Evolutionary conservation across 768 basidiomycete species (phyloP).

Genomic region (Daedaleopsis nitida): DNA sequence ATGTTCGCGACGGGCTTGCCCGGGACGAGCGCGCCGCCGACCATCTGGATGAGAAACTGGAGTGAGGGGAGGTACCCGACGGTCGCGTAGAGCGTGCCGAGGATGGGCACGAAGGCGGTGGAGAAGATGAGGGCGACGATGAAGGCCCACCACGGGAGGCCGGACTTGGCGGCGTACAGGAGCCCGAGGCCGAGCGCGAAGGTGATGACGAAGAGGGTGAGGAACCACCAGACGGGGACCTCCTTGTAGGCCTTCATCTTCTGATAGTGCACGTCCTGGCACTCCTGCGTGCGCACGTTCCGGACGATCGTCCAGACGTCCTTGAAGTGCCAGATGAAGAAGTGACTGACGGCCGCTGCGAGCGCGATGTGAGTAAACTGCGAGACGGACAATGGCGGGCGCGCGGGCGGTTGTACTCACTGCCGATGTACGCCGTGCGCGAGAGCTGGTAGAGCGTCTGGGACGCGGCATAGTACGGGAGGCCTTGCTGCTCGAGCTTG

Average conservation of each 20-base stretch:
- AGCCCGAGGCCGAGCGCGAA: slow-evolving; percentile 55
- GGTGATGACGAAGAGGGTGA: slow-evolving; percentile 40
- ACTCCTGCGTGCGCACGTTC: slow-evolving; percentile 25
- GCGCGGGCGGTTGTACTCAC: background rate
- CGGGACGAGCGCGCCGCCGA: slow-evolving; percentile 50
- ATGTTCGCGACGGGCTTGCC: slow-evolving; percentile 55
- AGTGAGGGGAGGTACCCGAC: slow-evolving; percentile 36
- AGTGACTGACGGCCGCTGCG: slow-evolving; percentile 49
- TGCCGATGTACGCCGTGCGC: slow-evolving; percentile 38
- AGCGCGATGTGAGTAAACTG: too few relatives aligned
- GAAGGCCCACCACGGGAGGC: slow-evolving; percentile 54
- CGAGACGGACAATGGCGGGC: too few relatives aligned
- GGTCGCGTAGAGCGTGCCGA: slow-evolving; percentile 55
- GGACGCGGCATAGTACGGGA: slow-evolving; percentile 49
- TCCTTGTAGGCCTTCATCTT: slow-evolving; percentile 50
- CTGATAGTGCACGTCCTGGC: slow-evolving; percentile 53
- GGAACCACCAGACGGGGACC: slow-evolving; percentile 54
- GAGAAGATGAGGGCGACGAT: slow-evolving; percentile 57
- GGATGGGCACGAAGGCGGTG: slow-evolving; percentile 51
- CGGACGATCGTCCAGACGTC: slow-evolving; percentile 21
- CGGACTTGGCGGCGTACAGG: slow-evolving; percentile 52
- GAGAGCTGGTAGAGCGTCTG: slow-evolving; percentile 38
- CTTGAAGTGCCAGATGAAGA: slow-evolving; percentile 19
- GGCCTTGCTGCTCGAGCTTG: slow-evolving; percentile 47
- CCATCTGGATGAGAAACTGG: slow-evolving; percentile 48